These are phyloP conservation scores for Pseudogymnoascus sp. DNA, from an alignment of 2,329 filamentous ascomycete genomes.

Conservation along the genomic window DNA sequence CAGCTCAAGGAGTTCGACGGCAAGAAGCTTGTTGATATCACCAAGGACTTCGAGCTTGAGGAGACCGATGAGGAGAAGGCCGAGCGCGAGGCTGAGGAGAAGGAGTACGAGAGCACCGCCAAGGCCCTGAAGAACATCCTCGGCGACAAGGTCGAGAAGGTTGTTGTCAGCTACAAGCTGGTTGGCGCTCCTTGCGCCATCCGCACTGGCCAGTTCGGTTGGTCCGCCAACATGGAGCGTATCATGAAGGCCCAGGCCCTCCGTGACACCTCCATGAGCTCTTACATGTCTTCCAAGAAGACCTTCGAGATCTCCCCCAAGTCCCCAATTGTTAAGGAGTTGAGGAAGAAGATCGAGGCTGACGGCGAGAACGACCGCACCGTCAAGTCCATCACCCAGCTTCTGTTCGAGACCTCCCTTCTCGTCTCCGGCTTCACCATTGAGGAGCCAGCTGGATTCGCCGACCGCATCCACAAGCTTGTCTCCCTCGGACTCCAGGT, in stretches of 20 bases:
- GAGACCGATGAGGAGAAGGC: conserved; percentile 99
- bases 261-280: conserved; percentile 98
- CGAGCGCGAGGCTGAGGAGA: conserved; percentile 89
- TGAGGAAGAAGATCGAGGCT: conserved; percentile 97
- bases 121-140: conserved; percentile 99
- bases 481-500: conserved; percentile 96
- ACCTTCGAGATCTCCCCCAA: conserved; percentile 99
- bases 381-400: conserved; percentile 97
- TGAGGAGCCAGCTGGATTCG: conserved; percentile 94
- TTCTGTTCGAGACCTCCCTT: conserved; percentile 97
- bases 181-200: conserved; percentile 92
- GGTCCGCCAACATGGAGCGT: conserved; percentile 99
- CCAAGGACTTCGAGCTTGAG: conserved; percentile 99
- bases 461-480: conserved; percentile 99
- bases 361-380: conserved; percentile 98
- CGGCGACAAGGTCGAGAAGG: conserved; percentile 99
- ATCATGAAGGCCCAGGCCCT: conserved; percentile 99
- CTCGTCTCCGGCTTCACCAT: conserved; percentile 99
- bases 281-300: conserved; percentile 99
- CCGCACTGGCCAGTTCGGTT: conserved; percentile 98
- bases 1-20: conserved; percentile 99
- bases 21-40: conserved; percentile 99
- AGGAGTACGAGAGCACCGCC: conserved; percentile 90
- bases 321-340: conserved; percentile 95
- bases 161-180: conserved; percentile 97